Percentiles rank a stretch among this genome's conserved stretches.
These are phyloP conservation scores for Stagonosporopsis chrysanthemi DNA, from an alignment of 2,329 filamentous ascomycete species.

Conservation along the genomic window DNA sequence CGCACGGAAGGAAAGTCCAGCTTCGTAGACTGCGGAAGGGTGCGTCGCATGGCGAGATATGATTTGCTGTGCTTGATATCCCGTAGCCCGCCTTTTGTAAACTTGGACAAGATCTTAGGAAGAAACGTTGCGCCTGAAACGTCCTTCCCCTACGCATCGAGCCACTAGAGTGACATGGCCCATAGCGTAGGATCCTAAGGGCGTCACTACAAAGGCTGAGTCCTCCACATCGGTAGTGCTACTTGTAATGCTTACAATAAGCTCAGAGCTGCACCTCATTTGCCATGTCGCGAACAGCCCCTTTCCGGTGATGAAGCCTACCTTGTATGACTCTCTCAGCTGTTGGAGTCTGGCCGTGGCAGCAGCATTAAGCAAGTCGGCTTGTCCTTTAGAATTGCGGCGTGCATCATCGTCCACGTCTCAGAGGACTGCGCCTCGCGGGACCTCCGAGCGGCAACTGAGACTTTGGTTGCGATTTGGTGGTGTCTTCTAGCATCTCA, in stretches of 20 bases:
- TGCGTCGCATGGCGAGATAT: too few species aligned
- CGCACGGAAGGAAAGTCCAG: not conserved
- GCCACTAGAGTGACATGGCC: not conserved
- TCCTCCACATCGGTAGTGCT: not conserved
- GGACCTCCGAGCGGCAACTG: not conserved
- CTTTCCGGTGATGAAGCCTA: constrained; percentile 5
- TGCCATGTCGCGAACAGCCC: not conserved
- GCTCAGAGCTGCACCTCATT: not conserved
- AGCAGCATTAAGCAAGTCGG: not conserved
- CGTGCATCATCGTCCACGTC: not conserved
- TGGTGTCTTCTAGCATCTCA: not conserved
- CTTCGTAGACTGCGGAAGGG: not conserved
- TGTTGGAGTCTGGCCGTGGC: not conserved
- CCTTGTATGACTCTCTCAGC: not conserved
- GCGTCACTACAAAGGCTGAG: not conserved
- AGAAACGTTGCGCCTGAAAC: too few species aligned
- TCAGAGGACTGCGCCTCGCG: not conserved
- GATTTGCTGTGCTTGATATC: not conserved
- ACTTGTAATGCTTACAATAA: not conserved
- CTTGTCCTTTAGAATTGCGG: not conserved
- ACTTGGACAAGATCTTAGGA: not conserved
- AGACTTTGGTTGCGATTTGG: not conserved
- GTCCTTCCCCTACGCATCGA: too few species aligned
- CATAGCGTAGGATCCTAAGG: not conserved
- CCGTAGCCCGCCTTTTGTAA: not conserved